A percentile compares a stretch with the other conserved stretches of the same genome.
These are phyloP conservation scores for Linnemannia exigua DNA, from an alignment of 192 early-diverging fungal genomes.

Conservation along the genomic window DNA sequence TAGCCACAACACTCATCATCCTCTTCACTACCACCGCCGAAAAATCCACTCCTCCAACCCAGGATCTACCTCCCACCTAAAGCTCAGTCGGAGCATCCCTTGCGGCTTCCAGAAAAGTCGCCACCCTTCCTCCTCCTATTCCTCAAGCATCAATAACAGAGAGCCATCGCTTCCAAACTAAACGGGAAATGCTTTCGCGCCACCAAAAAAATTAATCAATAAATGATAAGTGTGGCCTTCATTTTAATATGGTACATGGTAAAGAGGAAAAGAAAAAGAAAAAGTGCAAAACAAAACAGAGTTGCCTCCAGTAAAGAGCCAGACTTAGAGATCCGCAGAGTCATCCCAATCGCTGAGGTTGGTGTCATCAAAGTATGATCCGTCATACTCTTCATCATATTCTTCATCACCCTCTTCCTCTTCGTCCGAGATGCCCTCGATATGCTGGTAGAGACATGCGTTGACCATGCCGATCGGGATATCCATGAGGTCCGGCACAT, in stretches of 20 bases:
- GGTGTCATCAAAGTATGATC: constrained; percentile 42
- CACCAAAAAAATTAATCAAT: too few species aligned
- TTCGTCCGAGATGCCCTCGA: constrained; percentile 55
- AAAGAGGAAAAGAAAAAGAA: too few species aligned
- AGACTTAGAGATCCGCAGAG: background rate
- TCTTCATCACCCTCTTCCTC: constrained; percentile 40
- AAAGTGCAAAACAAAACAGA: too few species aligned
- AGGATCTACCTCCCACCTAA: background rate
- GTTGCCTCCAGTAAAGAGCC: too few species aligned
- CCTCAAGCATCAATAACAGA: constrained; percentile 12
- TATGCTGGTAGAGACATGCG: constrained; percentile 75
- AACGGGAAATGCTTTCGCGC: constrained; percentile 41
- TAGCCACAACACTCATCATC: constrained; percentile 73
- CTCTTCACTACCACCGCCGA: constrained; percentile 62
- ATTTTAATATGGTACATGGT: too few species aligned
- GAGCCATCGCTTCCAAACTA: constrained; percentile 37
- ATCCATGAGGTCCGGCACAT: constrained; percentile 73
- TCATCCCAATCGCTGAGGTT: constrained; percentile 48
- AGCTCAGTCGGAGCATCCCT: constrained; percentile 6
- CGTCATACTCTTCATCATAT: constrained; percentile 28
- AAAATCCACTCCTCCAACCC: constrained; percentile 52
- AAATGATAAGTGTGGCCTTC: too few species aligned
- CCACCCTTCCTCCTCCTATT: background rate
- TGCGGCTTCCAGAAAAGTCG: constrained; percentile 11
- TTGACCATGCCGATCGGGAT: constrained; percentile 81